These are phyloP conservation scores for Pluteus cervinus DNA, from an alignment of 768 basidiomycete genomes.

Conservation along the genomic window DNA sequence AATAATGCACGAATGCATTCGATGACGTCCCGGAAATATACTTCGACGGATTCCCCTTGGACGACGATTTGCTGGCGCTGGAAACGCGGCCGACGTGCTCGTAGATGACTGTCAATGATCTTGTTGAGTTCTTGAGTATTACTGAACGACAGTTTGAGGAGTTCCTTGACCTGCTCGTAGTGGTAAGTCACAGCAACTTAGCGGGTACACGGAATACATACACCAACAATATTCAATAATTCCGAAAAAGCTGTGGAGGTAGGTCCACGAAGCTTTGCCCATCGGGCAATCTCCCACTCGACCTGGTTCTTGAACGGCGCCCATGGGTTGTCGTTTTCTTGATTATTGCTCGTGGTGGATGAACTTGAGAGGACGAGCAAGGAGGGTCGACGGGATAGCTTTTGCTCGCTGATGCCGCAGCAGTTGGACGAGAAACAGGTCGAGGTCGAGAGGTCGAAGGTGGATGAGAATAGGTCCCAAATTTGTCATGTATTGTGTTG, in stretches of 20 bases:
- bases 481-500: too few relatives aligned
- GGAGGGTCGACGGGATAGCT: too few relatives aligned
- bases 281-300: constrained; percentile 2
- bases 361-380: too few relatives aligned
- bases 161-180: not conserved
- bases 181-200: not conserved
- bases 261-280: constrained; percentile 2
- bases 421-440: too few relatives aligned
- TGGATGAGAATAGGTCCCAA: too few relatives aligned
- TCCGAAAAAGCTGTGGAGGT: not conserved
- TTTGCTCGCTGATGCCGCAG: too few relatives aligned
- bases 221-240: constrained; percentile 1
- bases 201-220: not conserved
- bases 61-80: constrained; percentile 12
- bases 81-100: constrained; percentile 14
- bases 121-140: constrained; percentile 16
- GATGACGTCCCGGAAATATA: constrained; percentile 21
- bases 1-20: constrained; percentile 22
- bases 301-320: not conserved
- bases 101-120: constrained; percentile 20
- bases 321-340: not conserved
- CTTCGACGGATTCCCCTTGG: constrained; percentile 14
- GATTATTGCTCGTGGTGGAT: too few relatives aligned
- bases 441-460: too few relatives aligned
- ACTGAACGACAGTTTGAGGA: not conserved